Evolutionary conservation across 2,329 filamentous ascomycete species (phyloP).

Genomic region (Fusarium protoensiforme): DNA sequence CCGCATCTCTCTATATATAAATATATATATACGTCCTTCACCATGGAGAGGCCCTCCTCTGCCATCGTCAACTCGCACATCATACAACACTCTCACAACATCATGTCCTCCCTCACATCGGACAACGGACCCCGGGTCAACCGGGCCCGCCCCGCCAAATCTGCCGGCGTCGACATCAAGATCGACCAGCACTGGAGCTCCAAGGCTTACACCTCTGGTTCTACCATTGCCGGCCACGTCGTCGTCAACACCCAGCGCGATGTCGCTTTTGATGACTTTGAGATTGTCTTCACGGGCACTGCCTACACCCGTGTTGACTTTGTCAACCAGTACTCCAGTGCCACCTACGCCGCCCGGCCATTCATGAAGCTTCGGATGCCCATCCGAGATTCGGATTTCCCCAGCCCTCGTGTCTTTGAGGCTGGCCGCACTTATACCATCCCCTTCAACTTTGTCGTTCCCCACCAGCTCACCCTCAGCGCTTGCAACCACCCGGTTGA

Average conservation of each 20-base stretch:
- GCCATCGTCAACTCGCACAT: conserved; percentile 25
- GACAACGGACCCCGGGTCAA: conserved; percentile 39
- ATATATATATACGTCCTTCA: conserved; percentile 40
- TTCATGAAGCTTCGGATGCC: conserved; percentile 69
- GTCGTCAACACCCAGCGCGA: conserved; percentile 58
- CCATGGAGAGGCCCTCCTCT: conserved; percentile 23
- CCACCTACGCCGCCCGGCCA: conserved; percentile 60
- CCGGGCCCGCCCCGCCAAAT: conserved; percentile 34
- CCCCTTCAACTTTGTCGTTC: conserved; percentile 70
- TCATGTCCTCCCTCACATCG: conserved; percentile 40
- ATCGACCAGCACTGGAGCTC: conserved; percentile 65
- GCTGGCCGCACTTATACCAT: conserved; percentile 60
- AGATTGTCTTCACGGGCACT: conserved; percentile 64
- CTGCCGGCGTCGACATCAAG: conserved; percentile 57
- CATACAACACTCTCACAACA: conserved; percentile 26
- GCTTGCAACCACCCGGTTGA: conserved; percentile 64
- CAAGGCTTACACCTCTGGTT: conserved; percentile 68
- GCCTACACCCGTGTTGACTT: conserved; percentile 63
- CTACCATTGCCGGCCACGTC: conserved; percentile 61
- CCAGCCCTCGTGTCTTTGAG: conserved; percentile 59
- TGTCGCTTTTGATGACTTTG: conserved; percentile 61
- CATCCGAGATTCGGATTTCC: conserved; percentile 58
- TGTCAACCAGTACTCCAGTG: conserved; percentile 59
- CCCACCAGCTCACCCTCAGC: conserved; percentile 66
- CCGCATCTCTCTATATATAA: conserved; percentile 32